Percentiles rank a stretch among this genome's conserved stretches.
Evolutionary conservation across 1,284 basidiomycete species (phyloP).

Genomic region (Anthracocystis walkeri): DNA sequence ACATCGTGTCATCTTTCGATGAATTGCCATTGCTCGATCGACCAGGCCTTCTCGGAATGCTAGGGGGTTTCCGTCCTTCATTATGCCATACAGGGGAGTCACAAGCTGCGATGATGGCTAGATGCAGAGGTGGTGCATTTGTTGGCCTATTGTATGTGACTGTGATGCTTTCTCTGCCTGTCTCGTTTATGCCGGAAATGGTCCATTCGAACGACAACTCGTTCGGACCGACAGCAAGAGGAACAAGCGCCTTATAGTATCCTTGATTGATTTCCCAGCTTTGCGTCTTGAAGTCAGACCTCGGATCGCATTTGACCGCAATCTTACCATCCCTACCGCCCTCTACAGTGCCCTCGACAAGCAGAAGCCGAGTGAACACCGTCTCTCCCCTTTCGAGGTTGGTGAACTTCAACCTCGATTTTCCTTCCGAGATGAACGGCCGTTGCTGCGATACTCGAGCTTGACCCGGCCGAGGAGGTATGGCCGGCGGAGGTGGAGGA

Average conservation of each 20-base stretch:
- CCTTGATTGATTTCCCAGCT: slow-evolving; percentile 45
- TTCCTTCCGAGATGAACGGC: neutral
- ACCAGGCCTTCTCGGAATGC: slow-evolving; percentile 3
- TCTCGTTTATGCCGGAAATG: neutral
- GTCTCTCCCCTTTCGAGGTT: slow-evolving; percentile 27
- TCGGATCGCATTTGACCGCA: slow-evolving; percentile 9
- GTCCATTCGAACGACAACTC: slow-evolving; percentile 21
- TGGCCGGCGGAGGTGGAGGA: neutral
- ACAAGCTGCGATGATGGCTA: slow-evolving; percentile 38
- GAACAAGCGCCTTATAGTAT: slow-evolving; percentile 48
- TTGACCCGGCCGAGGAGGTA: slow-evolving; percentile 5
- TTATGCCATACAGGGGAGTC: slow-evolving; percentile 45
- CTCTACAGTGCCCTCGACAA: slow-evolving; percentile 31
- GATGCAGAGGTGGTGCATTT: slow-evolving; percentile 31
- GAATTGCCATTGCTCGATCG: neutral
- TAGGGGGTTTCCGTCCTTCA: slow-evolving; percentile 15
- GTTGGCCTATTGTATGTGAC: slow-evolving; percentile 22
- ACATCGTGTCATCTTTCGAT: slow-evolving; percentile 15
- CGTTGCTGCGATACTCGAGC: neutral
- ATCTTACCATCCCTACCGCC: slow-evolving; percentile 15
- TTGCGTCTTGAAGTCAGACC: slow-evolving; percentile 25
- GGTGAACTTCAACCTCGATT: slow-evolving; percentile 14
- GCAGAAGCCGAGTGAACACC: slow-evolving; percentile 41
- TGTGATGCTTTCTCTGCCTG: neutral
- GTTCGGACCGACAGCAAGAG: slow-evolving; percentile 33